Percentiles rank a stretch among this genome's conserved stretches.
These are phyloP conservation scores for Leptographium radiaticola DNA, from an alignment of 2,329 filamentous ascomycete species.

Conservation along the genomic window DNA sequence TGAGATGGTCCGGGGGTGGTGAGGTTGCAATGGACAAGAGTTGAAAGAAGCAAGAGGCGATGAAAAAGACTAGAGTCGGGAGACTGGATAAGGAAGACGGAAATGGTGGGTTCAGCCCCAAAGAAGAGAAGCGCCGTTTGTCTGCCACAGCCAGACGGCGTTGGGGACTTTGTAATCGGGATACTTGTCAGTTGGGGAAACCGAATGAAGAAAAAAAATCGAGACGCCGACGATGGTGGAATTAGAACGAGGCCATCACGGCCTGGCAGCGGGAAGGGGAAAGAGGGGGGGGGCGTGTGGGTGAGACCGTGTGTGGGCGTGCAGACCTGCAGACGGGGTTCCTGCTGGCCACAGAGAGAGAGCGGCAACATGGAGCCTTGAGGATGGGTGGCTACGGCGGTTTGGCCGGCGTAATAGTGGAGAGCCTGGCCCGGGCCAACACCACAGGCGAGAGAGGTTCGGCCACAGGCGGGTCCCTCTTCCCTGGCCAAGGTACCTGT, in stretches of 20 bases:
- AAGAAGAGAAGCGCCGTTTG: background rate
- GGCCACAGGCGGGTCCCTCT: constrained; percentile 8
- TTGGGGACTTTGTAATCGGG: too few species aligned
- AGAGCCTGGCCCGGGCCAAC: constrained; percentile 16
- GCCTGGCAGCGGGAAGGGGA: background rate
- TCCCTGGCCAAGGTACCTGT: background rate
- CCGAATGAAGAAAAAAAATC: background rate
- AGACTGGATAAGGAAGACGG: background rate
- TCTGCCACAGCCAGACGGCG: too few species aligned
- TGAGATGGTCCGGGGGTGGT: background rate
- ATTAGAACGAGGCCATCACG: background rate
- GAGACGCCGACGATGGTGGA: background rate
- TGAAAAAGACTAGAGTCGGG: background rate
- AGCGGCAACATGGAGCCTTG: background rate
- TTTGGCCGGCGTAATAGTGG: constrained; percentile 48
- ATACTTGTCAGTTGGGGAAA: too few species aligned
- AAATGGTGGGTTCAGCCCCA: background rate
- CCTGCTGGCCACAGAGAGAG: background rate
- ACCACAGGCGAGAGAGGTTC: constrained; percentile 10
- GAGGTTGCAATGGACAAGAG: background rate
- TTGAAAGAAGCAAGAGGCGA: background rate
- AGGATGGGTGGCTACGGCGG: constrained; percentile 30
- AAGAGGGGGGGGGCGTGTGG: background rate
- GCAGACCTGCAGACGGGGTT: background rate
- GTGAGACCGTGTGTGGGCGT: background rate